Evolutionary conservation across 306 rosid genomes (phyloP).

Genomic region (Hippophae tibetana): DNA sequence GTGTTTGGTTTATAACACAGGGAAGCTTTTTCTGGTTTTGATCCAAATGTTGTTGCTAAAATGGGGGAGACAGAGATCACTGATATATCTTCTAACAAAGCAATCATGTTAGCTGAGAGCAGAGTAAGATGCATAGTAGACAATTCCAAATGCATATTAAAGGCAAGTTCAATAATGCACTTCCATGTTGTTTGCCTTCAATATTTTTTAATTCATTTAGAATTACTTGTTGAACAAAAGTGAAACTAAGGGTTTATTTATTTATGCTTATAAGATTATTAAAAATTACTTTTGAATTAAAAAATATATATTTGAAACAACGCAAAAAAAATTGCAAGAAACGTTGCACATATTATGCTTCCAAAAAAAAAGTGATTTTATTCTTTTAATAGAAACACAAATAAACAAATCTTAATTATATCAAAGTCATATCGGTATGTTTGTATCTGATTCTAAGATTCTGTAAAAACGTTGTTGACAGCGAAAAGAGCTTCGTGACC

Average conservation of each 20-base stretch:
- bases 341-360: too few relatives aligned
- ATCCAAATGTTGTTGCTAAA: slow-evolving; percentile 59
- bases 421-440: too few relatives aligned
- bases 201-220: neutral
- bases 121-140: slow-evolving; percentile 80
- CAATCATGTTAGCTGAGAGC: slow-evolving; percentile 59
- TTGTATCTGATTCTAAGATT: too few relatives aligned
- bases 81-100: slow-evolving; percentile 63
- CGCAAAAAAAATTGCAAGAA: too few relatives aligned
- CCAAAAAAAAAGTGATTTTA: too few relatives aligned
- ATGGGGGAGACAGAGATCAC: slow-evolving; percentile 77
- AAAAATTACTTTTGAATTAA: neutral
- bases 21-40: slow-evolving; percentile 77
- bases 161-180: slow-evolving; percentile 39
- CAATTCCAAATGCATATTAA: slow-evolving; percentile 81
- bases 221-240: neutral
- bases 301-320: neutral
- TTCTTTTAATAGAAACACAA: too few relatives aligned
- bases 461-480: too few relatives aligned
- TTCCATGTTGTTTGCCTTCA: neutral
- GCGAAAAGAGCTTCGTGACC: too few relatives aligned
- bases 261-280: neutral
- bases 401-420: too few relatives aligned
- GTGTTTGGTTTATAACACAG: slow-evolving; percentile 15
- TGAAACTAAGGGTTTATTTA: neutral